Evolutionary conservation across 202 grass and related monocot species (phyloP).

Genomic region (Panicum virgatum): DNA sequence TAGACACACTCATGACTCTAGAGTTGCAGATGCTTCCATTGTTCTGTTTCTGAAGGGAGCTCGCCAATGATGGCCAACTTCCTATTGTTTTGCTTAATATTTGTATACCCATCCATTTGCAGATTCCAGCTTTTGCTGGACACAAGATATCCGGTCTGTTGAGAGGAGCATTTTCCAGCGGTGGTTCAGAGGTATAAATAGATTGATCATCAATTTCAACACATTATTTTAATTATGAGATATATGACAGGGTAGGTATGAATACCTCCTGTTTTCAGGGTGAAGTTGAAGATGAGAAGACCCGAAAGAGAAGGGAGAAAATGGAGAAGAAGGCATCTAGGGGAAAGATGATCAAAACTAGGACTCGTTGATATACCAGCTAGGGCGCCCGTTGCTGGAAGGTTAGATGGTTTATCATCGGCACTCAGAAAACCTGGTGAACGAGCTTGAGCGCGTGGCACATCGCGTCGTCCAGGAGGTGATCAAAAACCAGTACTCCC

Average conservation of each 20-base stretch:
- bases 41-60: not conserved
- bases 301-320: slow-evolving; percentile 91
- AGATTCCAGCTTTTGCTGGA: slow-evolving; percentile 89
- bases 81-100: slow-evolving; percentile 11
- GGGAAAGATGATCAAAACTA: slow-evolving; percentile 82
- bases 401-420: slow-evolving; percentile 35
- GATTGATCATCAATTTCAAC: not conserved
- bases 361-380: slow-evolving; percentile 56
- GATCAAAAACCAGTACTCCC: too few relatives aligned
- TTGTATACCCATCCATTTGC: slow-evolving; percentile 29
- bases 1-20: not conserved
- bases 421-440: too few relatives aligned
- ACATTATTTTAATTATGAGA: slow-evolving; percentile 24
- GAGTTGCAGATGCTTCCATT: not conserved
- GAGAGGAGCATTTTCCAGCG: slow-evolving; percentile 70
- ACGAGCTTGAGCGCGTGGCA: too few relatives aligned
- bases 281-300: slow-evolving; percentile 86
- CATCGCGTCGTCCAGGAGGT: too few relatives aligned
- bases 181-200: slow-evolving; percentile 71
- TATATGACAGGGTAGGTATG: slow-evolving; percentile 7
- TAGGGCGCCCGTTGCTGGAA: slow-evolving; percentile 23
- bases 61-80: not conserved
- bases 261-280: slow-evolving; percentile 48
- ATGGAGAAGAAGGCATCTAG: slow-evolving; percentile 98
- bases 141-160: slow-evolving; percentile 80